phyloP scores from a whole-genome alignment of 257 asterid species.

The Solanum bulbocastanum region DNA sequence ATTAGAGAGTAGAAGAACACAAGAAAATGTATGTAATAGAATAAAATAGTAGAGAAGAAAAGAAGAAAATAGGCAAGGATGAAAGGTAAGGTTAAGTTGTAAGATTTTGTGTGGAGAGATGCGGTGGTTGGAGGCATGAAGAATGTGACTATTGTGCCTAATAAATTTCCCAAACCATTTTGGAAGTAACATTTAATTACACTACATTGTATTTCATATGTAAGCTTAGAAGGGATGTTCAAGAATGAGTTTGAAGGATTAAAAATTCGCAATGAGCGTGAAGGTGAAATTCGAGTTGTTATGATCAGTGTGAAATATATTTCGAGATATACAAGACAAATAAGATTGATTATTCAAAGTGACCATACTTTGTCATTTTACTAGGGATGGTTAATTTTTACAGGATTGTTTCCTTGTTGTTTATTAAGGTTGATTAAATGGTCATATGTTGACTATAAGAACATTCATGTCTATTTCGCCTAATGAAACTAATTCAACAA shows the following conservation, averaged over 20 bases:
- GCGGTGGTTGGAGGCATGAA: too few species aligned
- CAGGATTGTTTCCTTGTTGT: slow-evolving; percentile 19
- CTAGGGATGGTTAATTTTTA: slow-evolving; percentile 30
- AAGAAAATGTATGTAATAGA: too few species aligned
- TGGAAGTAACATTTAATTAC: slow-evolving; percentile 50
- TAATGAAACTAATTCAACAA: neutral
- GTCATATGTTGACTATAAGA: neutral
- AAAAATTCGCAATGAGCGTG: neutral
- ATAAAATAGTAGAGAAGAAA: too few species aligned
- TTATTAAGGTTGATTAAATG: slow-evolving; percentile 23
- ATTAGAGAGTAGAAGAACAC: too few species aligned
- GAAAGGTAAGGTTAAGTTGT: too few species aligned
- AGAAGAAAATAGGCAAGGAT: too few species aligned
- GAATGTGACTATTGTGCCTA: slow-evolving; percentile 7
- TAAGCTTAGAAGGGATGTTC: slow-evolving; percentile 45
- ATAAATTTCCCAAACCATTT: slow-evolving; percentile 33
- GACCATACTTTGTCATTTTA: slow-evolving; percentile 39
- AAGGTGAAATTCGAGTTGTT: neutral
- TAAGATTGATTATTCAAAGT: slow-evolving; percentile 45
- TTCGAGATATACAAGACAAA: slow-evolving; percentile 34
- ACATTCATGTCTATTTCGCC: neutral
- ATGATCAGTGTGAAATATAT: slow-evolving; percentile 31
- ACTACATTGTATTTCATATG: slow-evolving; percentile 34
- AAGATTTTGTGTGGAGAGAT: too few species aligned
- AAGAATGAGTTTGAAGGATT: slow-evolving; percentile 48